Evolutionary conservation across 1,284 basidiomycete genomes (phyloP), one percentile per base, ranked within the genome.

Genomic region (Fomitopsis betulina): DNA sequence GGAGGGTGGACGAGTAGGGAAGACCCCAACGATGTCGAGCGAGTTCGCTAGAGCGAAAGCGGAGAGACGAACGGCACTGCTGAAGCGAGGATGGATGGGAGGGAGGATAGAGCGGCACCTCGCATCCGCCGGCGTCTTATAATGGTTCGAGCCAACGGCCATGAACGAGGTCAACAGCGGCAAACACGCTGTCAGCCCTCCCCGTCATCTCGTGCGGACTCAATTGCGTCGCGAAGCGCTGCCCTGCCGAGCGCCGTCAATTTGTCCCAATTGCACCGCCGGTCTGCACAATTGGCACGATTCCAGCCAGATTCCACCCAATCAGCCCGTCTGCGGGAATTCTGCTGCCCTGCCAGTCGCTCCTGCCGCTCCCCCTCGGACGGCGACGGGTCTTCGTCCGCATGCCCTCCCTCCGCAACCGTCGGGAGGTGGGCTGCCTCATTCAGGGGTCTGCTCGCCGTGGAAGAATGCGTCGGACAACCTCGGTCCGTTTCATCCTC

Each of bases 21-120:
- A 65, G 64, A 63, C 65, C 66, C 66, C 65, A 64, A 59, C 60
- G 64, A 51, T 49, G 58, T 66, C 65, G 58, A 59, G 55, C 61
- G 56, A 43, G 37, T 58, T 63, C 66, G 63, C 63, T 53, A 54
- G 56, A 23, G 56, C 56, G 53, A 60, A 50, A 58, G 59, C 61
- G 66, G 63, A 58, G 56, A 49, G 61, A 45, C 54, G 56, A 58
- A 54, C 60, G 58, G 57, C 63, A 62, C 60, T 60, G 57, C 56
- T 40, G 60, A 55, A 53, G 55, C 59, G 65, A 58, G 66, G 63
- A 62, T 62, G 63, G 61, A 65, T 62, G 63, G 65, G 65, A 62
- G 63, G 65, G 54, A 66, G 63, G 65, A 64, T 62, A 56, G 53
- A 50, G 39, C 43, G 33, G 40, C 40, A 37, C 10, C 50, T 10